phyloP scores from a whole-genome alignment of 148 eudicot genomes.

The Mesembryanthemum crystallinum region DNA sequence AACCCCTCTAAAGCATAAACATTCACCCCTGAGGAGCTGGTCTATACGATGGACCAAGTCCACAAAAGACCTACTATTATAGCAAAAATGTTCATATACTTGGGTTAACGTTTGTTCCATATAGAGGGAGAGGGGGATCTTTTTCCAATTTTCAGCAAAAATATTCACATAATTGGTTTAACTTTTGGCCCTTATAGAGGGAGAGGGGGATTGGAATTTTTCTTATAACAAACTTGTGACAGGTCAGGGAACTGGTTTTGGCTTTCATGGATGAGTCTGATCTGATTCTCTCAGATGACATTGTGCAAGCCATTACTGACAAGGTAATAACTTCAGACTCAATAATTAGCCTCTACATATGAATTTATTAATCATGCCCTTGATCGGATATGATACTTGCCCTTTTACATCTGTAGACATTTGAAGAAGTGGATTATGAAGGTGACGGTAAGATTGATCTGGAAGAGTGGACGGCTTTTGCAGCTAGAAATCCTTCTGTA shows the following conservation, averaged over 20 bases:
- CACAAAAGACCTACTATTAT: too few species aligned
- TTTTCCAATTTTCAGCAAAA: too few species aligned
- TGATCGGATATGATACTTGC: not conserved
- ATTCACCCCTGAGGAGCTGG: too few species aligned
- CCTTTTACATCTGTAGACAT: constrained; percentile 25
- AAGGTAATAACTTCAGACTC: constrained; percentile 23
- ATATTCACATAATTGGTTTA: too few species aligned
- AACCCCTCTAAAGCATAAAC: too few species aligned
- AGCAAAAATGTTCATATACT: not conserved
- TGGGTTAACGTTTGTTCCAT: not conserved
- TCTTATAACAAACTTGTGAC: not conserved
- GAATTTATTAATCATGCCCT: not conserved
- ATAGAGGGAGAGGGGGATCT: too few species aligned
- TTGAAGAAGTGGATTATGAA: constrained; percentile 39
- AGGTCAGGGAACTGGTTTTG: constrained; percentile 38
- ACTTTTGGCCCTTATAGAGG: too few species aligned
- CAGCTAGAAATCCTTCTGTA: constrained; percentile 26
- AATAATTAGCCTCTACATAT: not conserved
- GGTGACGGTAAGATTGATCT: constrained; percentile 44
- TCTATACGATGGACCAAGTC: too few species aligned
- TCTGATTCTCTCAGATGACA: constrained; percentile 31
- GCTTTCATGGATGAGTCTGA: constrained; percentile 32
- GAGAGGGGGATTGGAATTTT: not conserved
- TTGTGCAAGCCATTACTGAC: constrained; percentile 27
- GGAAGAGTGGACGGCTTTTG: constrained; percentile 43